phyloP scores from a whole-genome alignment of 257 asterid genomes.

The Scutellaria minor region DNA sequence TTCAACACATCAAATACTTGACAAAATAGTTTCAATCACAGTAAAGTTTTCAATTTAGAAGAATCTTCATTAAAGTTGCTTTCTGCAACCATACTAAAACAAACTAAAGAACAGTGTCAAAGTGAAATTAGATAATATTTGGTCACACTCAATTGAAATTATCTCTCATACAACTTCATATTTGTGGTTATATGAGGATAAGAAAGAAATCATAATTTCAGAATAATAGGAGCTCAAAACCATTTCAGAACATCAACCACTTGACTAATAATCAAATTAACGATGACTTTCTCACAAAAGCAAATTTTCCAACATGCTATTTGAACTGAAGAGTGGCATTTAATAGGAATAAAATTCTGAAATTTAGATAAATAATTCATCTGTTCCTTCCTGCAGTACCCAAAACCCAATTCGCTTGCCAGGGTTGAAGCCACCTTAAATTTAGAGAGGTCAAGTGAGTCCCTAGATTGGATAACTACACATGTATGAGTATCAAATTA shows the following conservation, averaged over 20 bases:
- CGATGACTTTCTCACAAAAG: neutral
- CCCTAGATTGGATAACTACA: neutral
- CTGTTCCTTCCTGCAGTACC: neutral
- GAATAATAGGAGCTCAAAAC: neutral
- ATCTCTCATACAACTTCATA: neutral
- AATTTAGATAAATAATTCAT: neutral
- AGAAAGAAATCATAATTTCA: neutral
- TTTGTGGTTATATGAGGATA: conserved; percentile 3
- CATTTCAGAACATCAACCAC: neutral
- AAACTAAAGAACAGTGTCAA: neutral
- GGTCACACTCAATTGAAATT: neutral
- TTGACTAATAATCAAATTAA: neutral
- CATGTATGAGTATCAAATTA: neutral
- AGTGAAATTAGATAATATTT: conserved; percentile 3
- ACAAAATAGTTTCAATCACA: neutral
- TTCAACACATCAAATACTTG: neutral
- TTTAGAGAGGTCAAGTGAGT: neutral
- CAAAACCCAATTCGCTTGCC: neutral
- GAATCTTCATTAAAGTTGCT: neutral
- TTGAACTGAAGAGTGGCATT: neutral
- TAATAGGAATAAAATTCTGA: neutral
- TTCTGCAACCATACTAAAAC: neutral
- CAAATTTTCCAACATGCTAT: neutral
- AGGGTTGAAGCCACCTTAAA: neutral
- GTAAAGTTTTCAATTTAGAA: neutral